Evolutionary conservation across 768 basidiomycete genomes (phyloP).

Genomic region (Porpolomopsis calyptriformis): DNA sequence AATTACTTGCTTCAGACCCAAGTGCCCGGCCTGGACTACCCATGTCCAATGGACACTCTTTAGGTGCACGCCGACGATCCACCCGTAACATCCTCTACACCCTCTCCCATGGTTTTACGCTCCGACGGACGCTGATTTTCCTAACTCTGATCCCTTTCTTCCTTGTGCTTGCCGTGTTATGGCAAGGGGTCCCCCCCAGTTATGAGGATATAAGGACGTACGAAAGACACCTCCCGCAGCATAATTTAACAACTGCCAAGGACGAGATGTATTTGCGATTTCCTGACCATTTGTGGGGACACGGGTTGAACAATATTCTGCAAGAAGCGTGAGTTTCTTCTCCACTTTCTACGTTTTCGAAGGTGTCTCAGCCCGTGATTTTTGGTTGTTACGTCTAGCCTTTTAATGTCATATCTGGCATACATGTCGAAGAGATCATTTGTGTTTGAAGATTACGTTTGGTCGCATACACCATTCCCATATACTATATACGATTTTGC

Average conservation of each 20-base stretch:
- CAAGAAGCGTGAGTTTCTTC: constrained; percentile 44
- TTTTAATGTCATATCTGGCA: constrained; percentile 44
- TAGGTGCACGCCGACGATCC: background rate
- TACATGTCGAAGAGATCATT: constrained; percentile 40
- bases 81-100: background rate
- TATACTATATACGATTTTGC: constrained; percentile 47
- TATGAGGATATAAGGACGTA: constrained; percentile 26
- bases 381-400: constrained; percentile 18
- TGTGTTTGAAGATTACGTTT: constrained; percentile 54
- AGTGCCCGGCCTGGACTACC: background rate
- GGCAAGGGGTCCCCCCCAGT: constrained; percentile 30
- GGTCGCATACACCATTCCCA: constrained; percentile 44
- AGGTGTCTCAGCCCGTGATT: background rate
- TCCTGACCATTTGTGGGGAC: constrained; percentile 47
- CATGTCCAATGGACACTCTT: background rate
- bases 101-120: constrained; percentile 15
- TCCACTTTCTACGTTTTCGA: background rate
- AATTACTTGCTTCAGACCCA: constrained; percentile 12
- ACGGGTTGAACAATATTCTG: constrained; percentile 51
- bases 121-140: constrained; percentile 20
- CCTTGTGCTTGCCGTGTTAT: constrained; percentile 20
- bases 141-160: constrained; percentile 15
- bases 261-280: constrained; percentile 35
- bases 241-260: constrained; percentile 18
- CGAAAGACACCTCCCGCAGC: constrained; percentile 30